A percentile compares a stretch with the other conserved stretches of the same genome.
phyloP scores from a whole-genome alignment of 2,329 filamentous ascomycete genomes.

The Dactylellina sp. region DNA sequence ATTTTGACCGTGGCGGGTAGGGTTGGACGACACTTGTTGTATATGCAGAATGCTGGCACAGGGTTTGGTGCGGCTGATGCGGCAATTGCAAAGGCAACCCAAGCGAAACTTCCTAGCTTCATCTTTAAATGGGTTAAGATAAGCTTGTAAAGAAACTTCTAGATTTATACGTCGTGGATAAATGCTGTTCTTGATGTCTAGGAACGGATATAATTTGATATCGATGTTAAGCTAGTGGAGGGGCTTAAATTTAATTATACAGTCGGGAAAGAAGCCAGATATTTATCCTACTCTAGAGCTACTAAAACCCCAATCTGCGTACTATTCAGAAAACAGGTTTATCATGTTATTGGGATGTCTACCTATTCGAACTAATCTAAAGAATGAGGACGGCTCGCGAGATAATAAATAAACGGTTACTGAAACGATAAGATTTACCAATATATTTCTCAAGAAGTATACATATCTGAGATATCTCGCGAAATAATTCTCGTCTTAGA shows the following conservation, averaged over 20 bases:
- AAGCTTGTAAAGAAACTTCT: no score
- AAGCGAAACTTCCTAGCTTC: not conserved
- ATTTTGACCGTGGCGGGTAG: not conserved
- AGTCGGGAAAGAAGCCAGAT: not conserved
- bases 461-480: not conserved
- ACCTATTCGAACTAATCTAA: no score
- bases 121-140: no score
- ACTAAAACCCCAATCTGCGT: not conserved
- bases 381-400: no score
- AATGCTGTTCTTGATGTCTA: no score
- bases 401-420: not conserved
- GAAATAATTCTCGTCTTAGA: not conserved
- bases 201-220: no score
- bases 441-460: not conserved
- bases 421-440: not conserved
- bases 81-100: not conserved
- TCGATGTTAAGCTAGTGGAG: no score
- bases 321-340: no score
- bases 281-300: not conserved
- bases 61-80: constrained; percentile 5
- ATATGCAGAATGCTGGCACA: not conserved
- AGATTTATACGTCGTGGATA: no score
- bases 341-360: no score
- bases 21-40: constrained; percentile 5
- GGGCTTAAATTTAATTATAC: no score